Evolutionary conservation across 2,329 filamentous ascomycete genomes (phyloP), one percentile per base, ranked within the genome.

Genomic region (Lachnum nothofagi): DNA sequence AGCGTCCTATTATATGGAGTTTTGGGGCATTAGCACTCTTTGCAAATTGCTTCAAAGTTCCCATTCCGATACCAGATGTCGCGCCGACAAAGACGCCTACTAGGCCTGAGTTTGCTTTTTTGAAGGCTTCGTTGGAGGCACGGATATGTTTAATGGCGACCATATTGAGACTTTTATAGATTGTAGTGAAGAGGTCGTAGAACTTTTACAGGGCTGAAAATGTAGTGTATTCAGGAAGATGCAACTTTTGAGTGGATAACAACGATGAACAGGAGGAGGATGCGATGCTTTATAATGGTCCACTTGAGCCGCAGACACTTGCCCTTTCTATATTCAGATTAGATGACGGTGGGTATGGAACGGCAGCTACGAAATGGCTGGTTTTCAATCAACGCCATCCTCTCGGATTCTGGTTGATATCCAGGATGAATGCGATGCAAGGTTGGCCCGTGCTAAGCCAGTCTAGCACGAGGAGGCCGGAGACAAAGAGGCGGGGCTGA

Each of bases 1-100:
- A 75, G 53, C 78, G 71, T 1, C 77, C 77, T 33, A 80, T 55
- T 31, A 79, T 68, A 59, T 82, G 81, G 24, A 77, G 67, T 16
- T 64, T 71, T 0, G 77, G 76, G 1, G 57, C 60, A 2, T 54
- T 49, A 2, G 71, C 62, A 16, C 70, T 57, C 34, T 69, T 67
- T 9, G 69, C 68, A 34, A 79, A 73, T 19, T 69, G 61, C 44
- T 71, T 73, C 14, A 79, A 61, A 0, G 75, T 70, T 10, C 68
- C 62, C 51, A 75, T 67, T 6, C 77, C 77, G 37, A 81, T 78
- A n/a, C 77, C 77, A 31, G 70, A 70, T 3, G 77, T 81, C 23
- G 71, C 77, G 27, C 77, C 76, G 3, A 77, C 70, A 47, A 79
- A 79, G 22, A 78, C 69, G 38, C 70, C 73, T 7, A 76, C 70